phyloP scores from a whole-genome alignment of 768 basidiomycete genomes.

The Auriculariales sp. region DNA sequence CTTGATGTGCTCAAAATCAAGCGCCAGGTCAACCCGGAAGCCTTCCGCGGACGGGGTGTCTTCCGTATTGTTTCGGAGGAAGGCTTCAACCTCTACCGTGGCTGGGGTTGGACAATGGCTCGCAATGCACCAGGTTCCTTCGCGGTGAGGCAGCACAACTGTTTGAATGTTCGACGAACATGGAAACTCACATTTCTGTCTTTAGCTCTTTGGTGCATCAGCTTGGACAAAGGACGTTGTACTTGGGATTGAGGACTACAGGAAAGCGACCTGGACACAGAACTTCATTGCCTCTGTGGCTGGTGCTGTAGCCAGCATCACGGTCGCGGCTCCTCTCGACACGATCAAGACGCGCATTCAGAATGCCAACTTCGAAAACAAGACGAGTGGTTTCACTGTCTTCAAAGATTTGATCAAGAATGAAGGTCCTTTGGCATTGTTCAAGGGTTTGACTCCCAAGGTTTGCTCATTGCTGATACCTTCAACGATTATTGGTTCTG shows the following conservation, averaged over 20 bases:
- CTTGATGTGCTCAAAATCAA: constrained; percentile 97
- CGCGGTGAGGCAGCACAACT: constrained; percentile 43
- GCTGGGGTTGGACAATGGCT: constrained; percentile 99
- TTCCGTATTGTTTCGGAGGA: constrained; percentile 85
- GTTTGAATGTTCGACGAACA: background rate
- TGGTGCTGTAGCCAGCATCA: constrained; percentile 90
- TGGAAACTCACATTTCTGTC: background rate
- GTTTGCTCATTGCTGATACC: constrained; percentile 22
- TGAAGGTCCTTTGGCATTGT: constrained; percentile 74
- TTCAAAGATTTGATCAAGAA: constrained; percentile 74
- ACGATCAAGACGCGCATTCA: constrained; percentile 96
- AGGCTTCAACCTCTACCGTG: constrained; percentile 82
- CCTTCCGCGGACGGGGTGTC: constrained; percentile 88
- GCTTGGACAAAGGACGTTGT: constrained; percentile 89
- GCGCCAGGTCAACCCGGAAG: constrained; percentile 95
- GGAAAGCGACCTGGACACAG: constrained; percentile 89
- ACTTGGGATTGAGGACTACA: constrained; percentile 80
- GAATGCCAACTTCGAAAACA: constrained; percentile 90
- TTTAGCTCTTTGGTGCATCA: constrained; percentile 92
- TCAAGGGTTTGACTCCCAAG: constrained; percentile 97
- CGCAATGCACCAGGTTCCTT: constrained; percentile 94
- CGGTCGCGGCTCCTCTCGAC: constrained; percentile 90
- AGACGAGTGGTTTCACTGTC: constrained; percentile 66
- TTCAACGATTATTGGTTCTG: background rate
- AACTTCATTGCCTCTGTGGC: constrained; percentile 94